These are phyloP conservation scores for Cladosporium phlei DNA, from an alignment of 2,329 filamentous ascomycete species.

Conservation along the genomic window DNA sequence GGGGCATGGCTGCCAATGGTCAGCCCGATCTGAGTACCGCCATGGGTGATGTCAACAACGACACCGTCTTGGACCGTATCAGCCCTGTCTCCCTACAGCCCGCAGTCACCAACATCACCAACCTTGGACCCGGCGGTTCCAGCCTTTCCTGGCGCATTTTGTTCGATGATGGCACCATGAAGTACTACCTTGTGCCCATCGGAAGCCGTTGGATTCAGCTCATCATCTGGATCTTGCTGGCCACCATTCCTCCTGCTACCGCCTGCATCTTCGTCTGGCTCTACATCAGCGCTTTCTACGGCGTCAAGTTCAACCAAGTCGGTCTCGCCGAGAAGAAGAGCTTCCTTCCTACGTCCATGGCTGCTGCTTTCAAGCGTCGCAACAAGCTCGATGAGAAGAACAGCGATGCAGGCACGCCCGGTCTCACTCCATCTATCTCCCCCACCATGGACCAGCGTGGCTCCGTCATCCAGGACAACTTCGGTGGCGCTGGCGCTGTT, in stretches of 20 bases:
- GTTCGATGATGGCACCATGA: slow-evolving; percentile 51
- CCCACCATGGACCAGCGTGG: slow-evolving; percentile 12
- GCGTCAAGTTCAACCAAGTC: slow-evolving; percentile 58
- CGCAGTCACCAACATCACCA: slow-evolving; percentile 56
- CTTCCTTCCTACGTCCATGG: slow-evolving; percentile 22
- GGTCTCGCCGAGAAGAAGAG: slow-evolving; percentile 48
- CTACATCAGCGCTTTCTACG: slow-evolving; percentile 59
- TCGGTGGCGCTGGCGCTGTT: slow-evolving; percentile 22
- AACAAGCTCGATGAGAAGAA: slow-evolving; percentile 23
- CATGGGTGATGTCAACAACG: slow-evolving; percentile 58
- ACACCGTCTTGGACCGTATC: slow-evolving; percentile 57
- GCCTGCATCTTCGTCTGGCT: slow-evolving; percentile 49
- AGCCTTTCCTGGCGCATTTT: slow-evolving; percentile 53
- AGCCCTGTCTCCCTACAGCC: slow-evolving; percentile 54
- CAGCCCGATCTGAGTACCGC: slow-evolving; percentile 56
- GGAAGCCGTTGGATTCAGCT: slow-evolving; percentile 54
- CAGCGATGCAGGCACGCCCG: slow-evolving; percentile 7
- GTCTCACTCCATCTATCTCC: slow-evolving; percentile 8
- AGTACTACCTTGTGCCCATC: slow-evolving; percentile 49
- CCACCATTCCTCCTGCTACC: slow-evolving; percentile 49
- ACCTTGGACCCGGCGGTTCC: slow-evolving; percentile 48
- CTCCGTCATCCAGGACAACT: slow-evolving; percentile 22
- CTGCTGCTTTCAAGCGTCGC: slow-evolving; percentile 19
- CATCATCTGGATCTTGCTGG: slow-evolving; percentile 51
- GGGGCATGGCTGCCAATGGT: slow-evolving; percentile 62